Conservation (phyloP, 176 grass and related monocot genomes). For the Bolboschoenus planiculmis region DNA sequence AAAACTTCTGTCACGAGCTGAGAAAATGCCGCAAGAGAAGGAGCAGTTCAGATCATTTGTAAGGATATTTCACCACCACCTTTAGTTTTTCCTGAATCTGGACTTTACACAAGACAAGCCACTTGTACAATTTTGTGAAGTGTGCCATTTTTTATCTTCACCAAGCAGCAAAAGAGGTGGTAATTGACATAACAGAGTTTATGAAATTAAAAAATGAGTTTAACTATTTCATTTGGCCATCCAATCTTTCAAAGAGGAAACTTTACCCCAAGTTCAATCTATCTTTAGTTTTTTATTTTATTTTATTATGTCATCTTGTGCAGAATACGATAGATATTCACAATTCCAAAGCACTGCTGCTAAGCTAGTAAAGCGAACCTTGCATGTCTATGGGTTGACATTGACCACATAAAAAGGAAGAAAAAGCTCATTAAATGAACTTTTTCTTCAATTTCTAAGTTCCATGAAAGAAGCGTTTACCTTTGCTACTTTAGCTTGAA, state of each 20-base stretch:
- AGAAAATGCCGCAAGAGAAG: slow-evolving; percentile 18
- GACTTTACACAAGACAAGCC: background rate
- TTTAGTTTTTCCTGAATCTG: background rate
- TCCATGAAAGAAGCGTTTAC: slow-evolving; percentile 22
- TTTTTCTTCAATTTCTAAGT: background rate
- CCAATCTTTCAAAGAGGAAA: slow-evolving; percentile 6
- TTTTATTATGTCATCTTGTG: background rate
- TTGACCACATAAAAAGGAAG: background rate
- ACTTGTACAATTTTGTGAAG: background rate
- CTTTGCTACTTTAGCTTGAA: slow-evolving; percentile 93
- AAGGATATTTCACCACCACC: slow-evolving; percentile 32
- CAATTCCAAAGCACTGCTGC: background rate
- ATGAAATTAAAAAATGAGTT: slow-evolving; percentile 2
- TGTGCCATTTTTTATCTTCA: background rate
- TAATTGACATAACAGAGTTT: slow-evolving; percentile 22
- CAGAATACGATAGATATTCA: background rate
- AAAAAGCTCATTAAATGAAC: background rate
- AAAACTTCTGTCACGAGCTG: slow-evolving; percentile 91
- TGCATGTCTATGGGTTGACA: background rate
- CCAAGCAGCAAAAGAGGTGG: background rate
- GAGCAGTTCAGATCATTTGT: background rate
- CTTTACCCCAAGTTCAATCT: slow-evolving; percentile 6
- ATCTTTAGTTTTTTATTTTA: background rate
- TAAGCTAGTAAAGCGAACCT: background rate
- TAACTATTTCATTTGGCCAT: slow-evolving; percentile 27